Base-by-base conservation (phyloP, 2,329 filamentous ascomycete genomes). In the Huntiella moniliformis region DNA sequence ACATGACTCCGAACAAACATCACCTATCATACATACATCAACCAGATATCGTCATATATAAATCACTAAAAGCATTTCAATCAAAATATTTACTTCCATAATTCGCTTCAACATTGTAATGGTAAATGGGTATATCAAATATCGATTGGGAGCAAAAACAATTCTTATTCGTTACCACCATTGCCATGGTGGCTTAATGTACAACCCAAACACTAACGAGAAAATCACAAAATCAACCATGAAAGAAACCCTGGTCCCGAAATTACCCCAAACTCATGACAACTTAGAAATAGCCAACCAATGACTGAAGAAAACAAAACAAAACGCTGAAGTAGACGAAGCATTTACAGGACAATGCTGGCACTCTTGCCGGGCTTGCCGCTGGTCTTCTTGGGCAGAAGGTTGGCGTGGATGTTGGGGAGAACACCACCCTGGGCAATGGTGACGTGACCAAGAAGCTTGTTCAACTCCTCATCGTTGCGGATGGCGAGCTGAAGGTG, bases 381-480 rank as follows among this genome's bases (percentile, higher is more conserved):
- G 49, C 77, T 72, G 50, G 91, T 94, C 84, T 96, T 96, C 86
- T 98, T 96, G 62, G 91, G 91, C 55, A 98, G 79, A 53, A 98
- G 82, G 72, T 98, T 94, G 70, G 91, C 83, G 73, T 93, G 85
- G 57, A 94, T 94, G 77, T 93, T 92, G 66, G 86, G 87, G 54
- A 94, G 74, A 56, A 94, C 86, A 87, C 85, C 85, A 72, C 85
- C 86, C 70, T 94, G 87, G 64, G 87, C 86, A 59, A 94, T 94
- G 63, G 86, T 95, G 67, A 94, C 86, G 64, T 93, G 85, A 49
- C 87, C 87, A 54, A 94, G 74, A 52, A 93, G 80, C 77, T 94
- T 96, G 82, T 96, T 95, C 82, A 96, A 67, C 70, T 98, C 91
- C 77, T 96, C 88, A 67, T 96, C 88, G 71, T 95, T 95, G 61